phyloP scores from a whole-genome alignment of 345 rosid genomes.

The Salix koriyanagi region DNA sequence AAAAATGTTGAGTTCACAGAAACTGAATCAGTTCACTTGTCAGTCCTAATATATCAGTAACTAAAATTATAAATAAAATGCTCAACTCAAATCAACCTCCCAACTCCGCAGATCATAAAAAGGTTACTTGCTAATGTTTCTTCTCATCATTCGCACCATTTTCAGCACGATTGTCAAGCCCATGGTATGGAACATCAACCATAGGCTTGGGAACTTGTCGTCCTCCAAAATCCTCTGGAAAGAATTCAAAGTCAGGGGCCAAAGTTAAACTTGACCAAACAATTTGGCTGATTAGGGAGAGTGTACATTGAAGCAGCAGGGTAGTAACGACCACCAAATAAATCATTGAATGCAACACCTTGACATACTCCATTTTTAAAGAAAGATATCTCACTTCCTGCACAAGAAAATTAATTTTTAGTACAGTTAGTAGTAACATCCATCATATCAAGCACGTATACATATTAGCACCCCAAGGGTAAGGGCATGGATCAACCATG shows the following conservation, averaged over 20 bases:
- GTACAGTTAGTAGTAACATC: not conserved
- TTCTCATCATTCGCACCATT: constrained; percentile 56
- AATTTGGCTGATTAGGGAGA: constrained; percentile 84
- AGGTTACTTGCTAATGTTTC: constrained; percentile 41
- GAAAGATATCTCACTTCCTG: constrained; percentile 96
- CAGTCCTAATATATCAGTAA: constrained; percentile 24
- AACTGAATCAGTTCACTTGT: constrained; percentile 15
- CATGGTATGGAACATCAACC: constrained; percentile 75
- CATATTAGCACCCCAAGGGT: not conserved
- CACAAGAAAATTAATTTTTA: constrained; percentile 7
- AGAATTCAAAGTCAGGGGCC: constrained; percentile 76
- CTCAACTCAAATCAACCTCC: constrained; percentile 17
- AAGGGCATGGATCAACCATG: not conserved
- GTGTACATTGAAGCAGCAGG: constrained; percentile 99
- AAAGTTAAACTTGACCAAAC: constrained; percentile 83
- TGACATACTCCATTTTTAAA: constrained; percentile 83
- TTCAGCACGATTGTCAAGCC: constrained; percentile 52
- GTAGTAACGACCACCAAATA: constrained; percentile 78
- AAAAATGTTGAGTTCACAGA: constrained; percentile 19
- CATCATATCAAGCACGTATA: not conserved
- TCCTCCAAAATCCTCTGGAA: constrained; percentile 65
- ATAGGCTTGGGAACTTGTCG: constrained; percentile 67
- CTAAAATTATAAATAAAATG: constrained; percentile 20
- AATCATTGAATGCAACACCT: constrained; percentile 86
- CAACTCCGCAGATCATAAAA: constrained; percentile 4